Evolutionary conservation across 768 basidiomycete species (phyloP).

Genomic region (Podaxis mareebaensis): DNA sequence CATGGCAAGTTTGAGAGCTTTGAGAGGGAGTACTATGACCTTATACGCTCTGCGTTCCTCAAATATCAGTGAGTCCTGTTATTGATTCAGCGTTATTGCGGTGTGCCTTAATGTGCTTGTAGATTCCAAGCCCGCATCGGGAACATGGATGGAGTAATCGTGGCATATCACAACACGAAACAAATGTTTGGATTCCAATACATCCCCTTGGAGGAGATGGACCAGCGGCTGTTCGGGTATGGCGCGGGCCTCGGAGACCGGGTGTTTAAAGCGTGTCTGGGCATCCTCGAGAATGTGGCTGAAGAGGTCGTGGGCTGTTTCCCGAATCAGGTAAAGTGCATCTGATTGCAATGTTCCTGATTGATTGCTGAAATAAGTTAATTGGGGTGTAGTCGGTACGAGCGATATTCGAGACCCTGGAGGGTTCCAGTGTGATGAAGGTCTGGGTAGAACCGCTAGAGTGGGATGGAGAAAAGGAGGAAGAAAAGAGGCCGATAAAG

Average conservation of each 20-base stretch:
- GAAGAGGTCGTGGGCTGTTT: conserved; percentile 59
- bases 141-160: conserved; percentile 92
- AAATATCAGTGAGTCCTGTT: conserved; percentile 71
- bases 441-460: conserved; percentile 69
- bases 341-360: neutral
- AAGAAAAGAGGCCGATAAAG: conserved; percentile 45
- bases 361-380: conserved; percentile 1
- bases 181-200: conserved; percentile 95
- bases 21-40: conserved; percentile 93
- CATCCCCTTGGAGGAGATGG: conserved; percentile 85
- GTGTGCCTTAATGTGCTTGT: neutral
- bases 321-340: conserved; percentile 58
- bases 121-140: conserved; percentile 97
- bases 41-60: conserved; percentile 90
- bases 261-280: conserved; percentile 75
- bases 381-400: conserved; percentile 45
- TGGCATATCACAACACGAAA: conserved; percentile 86
- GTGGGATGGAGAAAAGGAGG: conserved; percentile 39
- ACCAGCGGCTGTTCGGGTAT: conserved; percentile 70
- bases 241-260: conserved; percentile 58
- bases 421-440: conserved; percentile 43
- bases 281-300: conserved; percentile 66
- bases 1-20: conserved; percentile 76
- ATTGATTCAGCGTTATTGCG: neutral
- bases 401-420: conserved; percentile 61